Conservation (phyloP, 2,329 filamentous ascomycete species). For the Xylaria sp. region DNA sequence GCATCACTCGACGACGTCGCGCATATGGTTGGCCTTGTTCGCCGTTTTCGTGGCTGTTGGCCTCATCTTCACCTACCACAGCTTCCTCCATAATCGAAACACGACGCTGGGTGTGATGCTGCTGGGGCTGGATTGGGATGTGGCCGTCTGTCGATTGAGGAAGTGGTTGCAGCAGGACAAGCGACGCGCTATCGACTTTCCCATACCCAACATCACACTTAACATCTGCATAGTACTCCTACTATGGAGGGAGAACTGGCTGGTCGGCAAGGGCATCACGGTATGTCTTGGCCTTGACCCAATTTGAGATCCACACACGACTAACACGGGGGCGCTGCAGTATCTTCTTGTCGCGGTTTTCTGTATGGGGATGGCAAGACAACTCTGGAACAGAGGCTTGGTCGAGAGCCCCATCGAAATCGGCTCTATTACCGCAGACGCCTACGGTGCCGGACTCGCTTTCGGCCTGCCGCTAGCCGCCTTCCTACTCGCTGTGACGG, state of each 20-base stretch:
- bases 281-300: conserved; percentile 2
- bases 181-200: conserved; percentile 9
- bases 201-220: conserved; percentile 14
- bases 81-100: conserved; percentile 21
- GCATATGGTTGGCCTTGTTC: conserved; percentile 14
- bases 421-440: conserved; percentile 7
- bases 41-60: conserved; percentile 9
- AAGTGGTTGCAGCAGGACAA: conserved; percentile 14
- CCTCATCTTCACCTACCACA: conserved; percentile 20
- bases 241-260: conserved; percentile 19
- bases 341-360: conserved; percentile 12
- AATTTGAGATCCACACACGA: neutral
- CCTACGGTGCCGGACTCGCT: conserved; percentile 12
- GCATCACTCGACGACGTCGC: conserved; percentile 9
- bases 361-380: conserved; percentile 13
- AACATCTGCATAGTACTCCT: conserved; percentile 14
- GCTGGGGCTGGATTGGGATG: conserved; percentile 14
- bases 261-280: conserved; percentile 19
- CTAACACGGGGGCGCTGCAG: conserved; percentile 10
- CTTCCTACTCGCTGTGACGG: conserved; percentile 13
- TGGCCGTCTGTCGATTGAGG: conserved; percentile 7
- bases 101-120: conserved; percentile 19
- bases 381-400: conserved; percentile 14
- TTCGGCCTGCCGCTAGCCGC: conserved; percentile 13
- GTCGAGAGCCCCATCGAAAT: conserved; percentile 12